Base-by-base conservation (phyloP, 768 basidiomycete species). In the Trametes maxima region DNA sequence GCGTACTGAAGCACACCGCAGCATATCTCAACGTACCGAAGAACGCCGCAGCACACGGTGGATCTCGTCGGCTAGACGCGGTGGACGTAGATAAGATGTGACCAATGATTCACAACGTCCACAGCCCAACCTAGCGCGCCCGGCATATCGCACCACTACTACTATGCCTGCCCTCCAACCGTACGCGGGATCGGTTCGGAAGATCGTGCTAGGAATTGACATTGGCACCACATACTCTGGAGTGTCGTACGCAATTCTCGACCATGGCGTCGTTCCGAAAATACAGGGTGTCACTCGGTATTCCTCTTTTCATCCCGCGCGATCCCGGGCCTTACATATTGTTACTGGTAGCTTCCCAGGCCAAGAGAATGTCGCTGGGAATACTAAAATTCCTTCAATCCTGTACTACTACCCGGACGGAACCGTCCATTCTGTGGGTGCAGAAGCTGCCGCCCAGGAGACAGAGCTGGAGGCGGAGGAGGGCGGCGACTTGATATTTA, bases 201-300 rank as follows among this genome's bases (percentile, higher is more conserved):
- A 77, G 55, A 69, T 84, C 6, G 77, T 83, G 2, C 64, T 85
- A 33, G 82, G 81, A 0, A 79, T 85, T 37, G 83, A 85, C 59
- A 68, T 85, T 0, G 83, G 83, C 5, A 84, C 80, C 0, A 84
- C 80, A 0, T 82, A 73, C 46, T 82, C 82, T 40, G 81, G 81
- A 2, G 73, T 83, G 10, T 79, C 79, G 0, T 83, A 83, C 61
- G 72, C 70, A 33, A 65, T 77, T 39, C 72, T 77, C 8, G 73
- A 77, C 49, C 76, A 75, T 22, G 75, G 75, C 0, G 70, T 75
- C 35, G 60, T 74, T 13, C 75, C 76, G 14, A 62, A 62, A 35
- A 67, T 77, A 19, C 78, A 86, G 59, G 87, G 88, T 36, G 86
- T 68, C 5, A 66, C 54, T 1, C 55, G 61, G 76, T 73, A 33